Evolutionary conservation across 106 monocot genomes (phyloP), one percentile per base, ranked within the genome.

Genomic region (Dactylorhiza incarnata): DNA sequence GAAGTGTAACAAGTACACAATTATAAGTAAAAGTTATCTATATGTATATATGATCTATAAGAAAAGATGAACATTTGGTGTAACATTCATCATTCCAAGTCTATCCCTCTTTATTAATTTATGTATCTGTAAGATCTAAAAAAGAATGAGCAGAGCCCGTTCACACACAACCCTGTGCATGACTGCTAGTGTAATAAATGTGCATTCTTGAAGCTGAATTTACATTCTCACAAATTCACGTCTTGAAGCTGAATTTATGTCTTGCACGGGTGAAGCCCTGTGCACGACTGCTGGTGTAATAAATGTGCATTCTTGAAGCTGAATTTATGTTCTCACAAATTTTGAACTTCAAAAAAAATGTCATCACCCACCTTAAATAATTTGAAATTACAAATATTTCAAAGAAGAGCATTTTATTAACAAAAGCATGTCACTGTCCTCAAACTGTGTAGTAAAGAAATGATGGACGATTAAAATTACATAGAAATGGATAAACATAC

Each of bases 401-500:
- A 26, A 65, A 65, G 29, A 65, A 65, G 29, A 20, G n/a, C 58
- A 59, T 22, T 59, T 20, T 29, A 65, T 8, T 19, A 29, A 65
- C 29, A 65, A 65, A 65, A 13, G 4, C 65, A 65, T 65, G 65
- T 65, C 65, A 65, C 2, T 24, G 29, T 26, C 29, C 29, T 65
- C 29, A 10, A 10, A 65, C 26, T 11, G 65, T 26, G 10, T 7
- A 65, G 10, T 7, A 65, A 65, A 11, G 29, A 24, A 26, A 10
- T 20, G 22, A 20, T 29, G 14, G 51, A 3, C 13, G 12, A 65
- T 29, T 9, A 20, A 10, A 65, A 65, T 20, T 29, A 65, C 12
- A 65, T 13, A 82, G 8, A 59, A 70, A 15, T 13, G 46, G 17
- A 9, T 75, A 50, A 5, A 76, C 3, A 25, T 84, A 94, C 97